Evolutionary conservation across 2,329 filamentous ascomycete genomes (phyloP), one percentile per base, ranked within the genome.

Genomic region (Cytospora piceae): DNA sequence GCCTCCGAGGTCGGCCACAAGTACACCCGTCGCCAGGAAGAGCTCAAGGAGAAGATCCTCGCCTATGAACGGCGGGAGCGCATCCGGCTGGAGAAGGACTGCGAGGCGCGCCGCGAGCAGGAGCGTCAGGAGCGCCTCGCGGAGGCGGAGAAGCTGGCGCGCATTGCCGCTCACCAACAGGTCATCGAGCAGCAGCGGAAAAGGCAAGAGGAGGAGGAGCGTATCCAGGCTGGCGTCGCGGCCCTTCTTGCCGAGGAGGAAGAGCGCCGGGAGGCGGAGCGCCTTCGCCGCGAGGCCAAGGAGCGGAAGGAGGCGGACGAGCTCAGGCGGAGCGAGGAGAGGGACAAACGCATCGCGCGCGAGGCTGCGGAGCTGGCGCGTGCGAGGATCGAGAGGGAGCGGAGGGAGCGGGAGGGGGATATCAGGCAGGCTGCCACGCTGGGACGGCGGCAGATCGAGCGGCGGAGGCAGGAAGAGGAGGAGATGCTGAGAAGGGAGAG

Each of bases 1-100:
- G 46, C 53, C 24, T 57, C 34, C 20, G 58, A 61, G 54, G 46
- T 54, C 0, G 58, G 46, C 12, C 54, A 54, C 15, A 52, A 42
- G 2, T 53, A 58, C 12, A 32, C 39, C 1, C 37, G 37, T 20
- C 42, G 56, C 11, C 27, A 57, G 22, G 37, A 29, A 6, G 27
- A 51, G 7, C 22, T 67, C 27, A 53, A 67, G n/a, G 62, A 67
- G 1, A 58, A 61, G 29, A 51, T 67, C 17, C 31, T 53, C 58
- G 0, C 52, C 49, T 3, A 15, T 15, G 53, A 65, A 8, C 56
- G 34, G 22, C 42, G 34, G 17, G 62, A 65, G 11, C 32, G 24
- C 2, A 1, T 15, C 1, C 65, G 57, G 9, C 24, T 24, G 7
- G 20, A 12, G 6, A 24, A 27, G 9, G 65, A 67, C n/a, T 58